Conservation (phyloP, 2,329 filamentous ascomycete species). For the Diaporthe sp. region DNA sequence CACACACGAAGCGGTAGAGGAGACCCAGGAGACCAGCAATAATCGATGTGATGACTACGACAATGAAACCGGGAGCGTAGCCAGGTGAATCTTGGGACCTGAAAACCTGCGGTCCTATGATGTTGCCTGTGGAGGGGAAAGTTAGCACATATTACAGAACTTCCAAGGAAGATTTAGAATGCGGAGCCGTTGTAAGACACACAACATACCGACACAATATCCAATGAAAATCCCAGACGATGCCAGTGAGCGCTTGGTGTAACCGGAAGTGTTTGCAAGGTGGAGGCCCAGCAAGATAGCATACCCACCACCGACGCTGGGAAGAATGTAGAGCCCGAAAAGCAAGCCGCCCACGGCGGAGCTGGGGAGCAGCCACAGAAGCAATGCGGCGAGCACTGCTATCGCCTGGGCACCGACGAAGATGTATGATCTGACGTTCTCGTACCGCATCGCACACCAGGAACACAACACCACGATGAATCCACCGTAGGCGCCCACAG, state of each 20-base stretch:
- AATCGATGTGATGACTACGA: conserved; percentile 52
- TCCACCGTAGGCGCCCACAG: conserved; percentile 51
- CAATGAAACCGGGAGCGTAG: conserved; percentile 56
- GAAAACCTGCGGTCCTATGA: conserved; percentile 59
- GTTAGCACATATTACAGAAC: not conserved
- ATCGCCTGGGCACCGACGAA: conserved; percentile 56
- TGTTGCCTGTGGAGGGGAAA: conserved; percentile 46
- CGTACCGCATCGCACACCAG: conserved; percentile 54
- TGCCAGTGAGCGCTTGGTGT: conserved; percentile 64
- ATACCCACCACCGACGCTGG: conserved; percentile 60
- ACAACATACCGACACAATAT: conserved; percentile 60
- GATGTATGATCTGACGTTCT: conserved; percentile 54
- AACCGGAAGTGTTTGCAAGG: conserved; percentile 66
- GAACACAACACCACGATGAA: conserved; percentile 50
- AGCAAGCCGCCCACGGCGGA: conserved; percentile 58
- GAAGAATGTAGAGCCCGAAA: conserved; percentile 64
- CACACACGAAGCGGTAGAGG: conserved; percentile 55
- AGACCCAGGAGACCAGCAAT: conserved; percentile 54
- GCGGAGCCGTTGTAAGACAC: too few relatives aligned
- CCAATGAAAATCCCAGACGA: conserved; percentile 65
- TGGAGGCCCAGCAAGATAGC: conserved; percentile 64
- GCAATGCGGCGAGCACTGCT: conserved; percentile 56
- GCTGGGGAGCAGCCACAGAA: conserved; percentile 60
- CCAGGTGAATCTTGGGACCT: conserved; percentile 55
- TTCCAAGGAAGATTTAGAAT: not conserved